Evolutionary conservation across 345 rosid genomes (phyloP).

Genomic region (Salix exigua): DNA sequence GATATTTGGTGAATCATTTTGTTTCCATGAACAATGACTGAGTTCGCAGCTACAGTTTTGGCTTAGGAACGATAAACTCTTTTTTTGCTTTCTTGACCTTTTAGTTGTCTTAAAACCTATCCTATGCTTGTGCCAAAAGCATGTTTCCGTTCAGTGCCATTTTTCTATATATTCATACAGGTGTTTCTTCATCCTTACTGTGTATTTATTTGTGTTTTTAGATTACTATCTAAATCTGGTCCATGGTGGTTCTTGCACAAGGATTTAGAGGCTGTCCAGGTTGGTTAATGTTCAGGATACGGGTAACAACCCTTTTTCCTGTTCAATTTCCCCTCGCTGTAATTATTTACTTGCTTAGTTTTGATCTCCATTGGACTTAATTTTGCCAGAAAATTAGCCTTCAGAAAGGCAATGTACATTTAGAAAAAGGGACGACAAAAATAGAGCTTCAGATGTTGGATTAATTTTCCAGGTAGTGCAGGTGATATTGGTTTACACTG

Average conservation of each 20-base stretch:
- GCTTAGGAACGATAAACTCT: not conserved
- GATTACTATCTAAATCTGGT: conserved; percentile 62
- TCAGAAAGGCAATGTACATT: not conserved
- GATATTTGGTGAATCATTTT: not conserved
- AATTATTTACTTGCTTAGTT: not conserved
- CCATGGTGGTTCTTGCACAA: conserved; percentile 96
- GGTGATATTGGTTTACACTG: not conserved
- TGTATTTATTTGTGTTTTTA: conserved; percentile 25
- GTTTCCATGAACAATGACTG: not conserved
- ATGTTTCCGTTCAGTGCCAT: not conserved
- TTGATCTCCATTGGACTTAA: not conserved
- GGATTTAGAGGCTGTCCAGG: conserved; percentile 36
- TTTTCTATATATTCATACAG: not conserved
- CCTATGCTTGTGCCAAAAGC: not conserved
- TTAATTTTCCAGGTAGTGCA: not conserved
- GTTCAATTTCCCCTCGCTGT: not conserved
- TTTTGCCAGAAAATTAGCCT: not conserved
- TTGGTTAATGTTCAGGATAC: conserved; percentile 14
- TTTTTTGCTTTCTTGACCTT: too few relatives aligned
- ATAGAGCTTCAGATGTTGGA: not conserved
- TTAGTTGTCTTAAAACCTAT: too few relatives aligned
- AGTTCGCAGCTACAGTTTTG: not conserved
- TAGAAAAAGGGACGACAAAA: too few relatives aligned
- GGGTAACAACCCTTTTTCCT: not conserved
- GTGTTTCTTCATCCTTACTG: not conserved